Conservation (phyloP, 2,329 filamentous ascomycete genomes). For the Botrytis cinerea region DNA sequence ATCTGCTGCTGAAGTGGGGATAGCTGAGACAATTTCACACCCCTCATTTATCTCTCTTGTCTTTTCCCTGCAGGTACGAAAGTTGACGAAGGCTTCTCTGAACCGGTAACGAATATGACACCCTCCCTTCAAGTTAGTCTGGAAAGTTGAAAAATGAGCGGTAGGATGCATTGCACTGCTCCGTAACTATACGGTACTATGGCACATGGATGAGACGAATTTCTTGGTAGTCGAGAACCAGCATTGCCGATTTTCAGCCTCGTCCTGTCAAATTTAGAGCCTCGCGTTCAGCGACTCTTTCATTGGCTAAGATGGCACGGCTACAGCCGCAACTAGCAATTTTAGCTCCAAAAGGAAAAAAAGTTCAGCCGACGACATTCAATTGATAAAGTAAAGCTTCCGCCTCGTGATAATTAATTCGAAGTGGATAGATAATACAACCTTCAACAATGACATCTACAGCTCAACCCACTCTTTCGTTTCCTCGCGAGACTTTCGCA, state of each 20-base stretch:
- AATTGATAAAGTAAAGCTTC: constrained; percentile 22
- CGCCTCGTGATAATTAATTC: constrained; percentile 14
- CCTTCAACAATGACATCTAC: constrained; percentile 32
- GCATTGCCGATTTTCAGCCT: constrained; percentile 17
- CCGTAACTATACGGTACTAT: background rate
- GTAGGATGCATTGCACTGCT: background rate
- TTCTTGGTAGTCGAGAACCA: background rate
- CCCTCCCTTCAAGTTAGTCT: background rate
- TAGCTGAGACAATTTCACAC: constrained; percentile 21
- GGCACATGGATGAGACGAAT: background rate
- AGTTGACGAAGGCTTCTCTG: background rate
- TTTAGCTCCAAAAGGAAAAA: constrained; percentile 21
- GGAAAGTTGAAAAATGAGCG: background rate
- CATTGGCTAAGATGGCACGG: constrained; percentile 1
- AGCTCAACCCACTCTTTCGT: constrained; percentile 39
- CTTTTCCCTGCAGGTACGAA: constrained; percentile 18
- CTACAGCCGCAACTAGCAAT: constrained; percentile 4
- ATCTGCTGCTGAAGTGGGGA: constrained; percentile 9
- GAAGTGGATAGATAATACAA: constrained; percentile 18
- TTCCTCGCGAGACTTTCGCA: constrained; percentile 74
- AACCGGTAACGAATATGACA: background rate
- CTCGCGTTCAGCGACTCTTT: background rate
- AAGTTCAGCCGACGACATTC: constrained; percentile 24
- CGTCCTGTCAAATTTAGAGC: background rate
- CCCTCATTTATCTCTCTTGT: constrained; percentile 6